Percentiles rank a stretch among this genome's conserved stretches.
Evolutionary conservation across 1,139 yeast species (phyloP).

Genomic region (Pichia norvegensis): DNA sequence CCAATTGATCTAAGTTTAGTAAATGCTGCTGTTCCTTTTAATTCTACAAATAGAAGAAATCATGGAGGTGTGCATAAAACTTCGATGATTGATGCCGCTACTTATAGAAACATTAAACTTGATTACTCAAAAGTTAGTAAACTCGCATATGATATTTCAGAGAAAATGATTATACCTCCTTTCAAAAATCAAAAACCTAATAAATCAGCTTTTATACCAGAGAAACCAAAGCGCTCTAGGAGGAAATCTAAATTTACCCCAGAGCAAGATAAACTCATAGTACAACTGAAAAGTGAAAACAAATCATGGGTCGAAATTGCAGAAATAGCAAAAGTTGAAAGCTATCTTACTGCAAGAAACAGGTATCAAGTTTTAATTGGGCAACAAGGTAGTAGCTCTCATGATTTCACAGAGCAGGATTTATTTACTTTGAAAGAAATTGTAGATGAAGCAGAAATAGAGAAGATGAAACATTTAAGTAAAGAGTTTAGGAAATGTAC

Average conservation of each 20-base stretch:
- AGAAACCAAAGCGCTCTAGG: constrained; percentile 41
- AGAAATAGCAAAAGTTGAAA: constrained; percentile 55
- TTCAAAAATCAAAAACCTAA: constrained; percentile 31
- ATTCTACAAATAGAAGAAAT: background rate
- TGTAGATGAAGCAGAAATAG: constrained; percentile 63
- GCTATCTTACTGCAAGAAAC: constrained; percentile 67
- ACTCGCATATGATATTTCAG: constrained; percentile 22
- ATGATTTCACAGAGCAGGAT: constrained; percentile 58
- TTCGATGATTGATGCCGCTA: constrained; percentile 10
- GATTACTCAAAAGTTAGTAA: constrained; percentile 19
- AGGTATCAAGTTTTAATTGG: constrained; percentile 77
- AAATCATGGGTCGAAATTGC: constrained; percentile 73
- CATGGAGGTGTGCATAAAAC: background rate
- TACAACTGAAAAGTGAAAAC: constrained; percentile 54
- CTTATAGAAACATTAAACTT: constrained; percentile 16
- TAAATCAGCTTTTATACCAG: constrained; percentile 16
- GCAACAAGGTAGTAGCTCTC: constrained; percentile 71
- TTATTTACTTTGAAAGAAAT: constrained; percentile 42
- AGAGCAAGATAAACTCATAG: constrained; percentile 62
- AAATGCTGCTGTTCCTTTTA: background rate
- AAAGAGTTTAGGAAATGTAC: constrained; percentile 55
- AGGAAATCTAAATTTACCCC: constrained; percentile 60
- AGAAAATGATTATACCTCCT: constrained; percentile 33
- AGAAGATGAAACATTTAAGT: constrained; percentile 62
- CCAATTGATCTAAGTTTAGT: background rate